These are phyloP conservation scores for Nakataea oryzae DNA, from an alignment of 2,329 filamentous ascomycete species.

Conservation along the genomic window DNA sequence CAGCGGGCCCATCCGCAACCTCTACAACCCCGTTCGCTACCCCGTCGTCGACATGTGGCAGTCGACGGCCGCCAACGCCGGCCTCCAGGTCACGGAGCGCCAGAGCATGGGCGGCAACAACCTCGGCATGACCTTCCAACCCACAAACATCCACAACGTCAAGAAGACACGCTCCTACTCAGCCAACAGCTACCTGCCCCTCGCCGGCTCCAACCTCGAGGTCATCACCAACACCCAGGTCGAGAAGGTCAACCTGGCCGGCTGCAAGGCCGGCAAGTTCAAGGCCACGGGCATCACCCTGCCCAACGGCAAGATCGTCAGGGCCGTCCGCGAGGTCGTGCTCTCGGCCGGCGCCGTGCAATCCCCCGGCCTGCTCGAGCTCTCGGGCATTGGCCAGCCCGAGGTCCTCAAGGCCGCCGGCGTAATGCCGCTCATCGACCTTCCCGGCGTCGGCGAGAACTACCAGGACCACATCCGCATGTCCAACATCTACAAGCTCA, in stretches of 20 bases:
- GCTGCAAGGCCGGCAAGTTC: not conserved
- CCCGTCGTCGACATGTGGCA: slow-evolving; percentile 19
- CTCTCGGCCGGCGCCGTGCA: slow-evolving; percentile 5
- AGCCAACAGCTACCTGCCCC: slow-evolving; percentile 28
- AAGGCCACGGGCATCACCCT: slow-evolving; percentile 15
- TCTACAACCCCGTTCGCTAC: slow-evolving; percentile 30
- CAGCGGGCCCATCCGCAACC: slow-evolving; percentile 11
- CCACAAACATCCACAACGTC: slow-evolving; percentile 34
- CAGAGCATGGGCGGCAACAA: slow-evolving; percentile 37
- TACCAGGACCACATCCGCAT: slow-evolving; percentile 19
- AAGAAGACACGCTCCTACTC: slow-evolving; percentile 38
- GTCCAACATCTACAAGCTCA: not conserved
- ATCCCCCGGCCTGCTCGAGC: slow-evolving; percentile 5
- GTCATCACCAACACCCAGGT: slow-evolving; percentile 13
- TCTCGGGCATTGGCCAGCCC: slow-evolving; percentile 40
- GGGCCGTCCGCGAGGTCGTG: slow-evolving; percentile 12
- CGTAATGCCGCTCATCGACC: slow-evolving; percentile 37
- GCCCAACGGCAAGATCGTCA: slow-evolving; percentile 12
- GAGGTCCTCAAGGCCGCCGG: slow-evolving; percentile 31
- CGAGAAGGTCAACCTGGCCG: slow-evolving; percentile 11
- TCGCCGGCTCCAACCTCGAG: slow-evolving; percentile 13
- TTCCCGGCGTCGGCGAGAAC: slow-evolving; percentile 48
- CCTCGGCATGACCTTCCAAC: slow-evolving; percentile 37
- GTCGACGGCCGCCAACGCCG: slow-evolving; percentile 18
- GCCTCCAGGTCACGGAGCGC: slow-evolving; percentile 27